Base-by-base conservation (phyloP, 176 grass and related monocot species). In the Tillandsia fasciculata region DNA sequence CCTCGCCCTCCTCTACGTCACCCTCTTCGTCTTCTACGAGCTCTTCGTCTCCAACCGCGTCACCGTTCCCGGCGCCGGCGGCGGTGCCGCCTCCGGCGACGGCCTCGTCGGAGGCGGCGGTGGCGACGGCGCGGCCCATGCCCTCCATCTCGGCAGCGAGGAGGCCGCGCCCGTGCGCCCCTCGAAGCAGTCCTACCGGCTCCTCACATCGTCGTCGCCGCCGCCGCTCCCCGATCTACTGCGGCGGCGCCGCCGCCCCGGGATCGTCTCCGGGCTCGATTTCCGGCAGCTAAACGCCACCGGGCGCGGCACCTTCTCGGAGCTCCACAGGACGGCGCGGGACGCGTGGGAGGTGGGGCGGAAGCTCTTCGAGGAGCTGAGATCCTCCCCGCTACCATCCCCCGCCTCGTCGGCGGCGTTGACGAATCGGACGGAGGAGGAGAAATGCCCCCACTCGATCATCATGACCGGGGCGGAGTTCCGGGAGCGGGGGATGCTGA, bases 371-470 rank as follows among this genome's bases (percentile, higher is more conserved):
- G 71, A 82, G 22, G 81, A 76, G 50, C 76, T 96, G 8, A 59
- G 73, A 23, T 59, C 80, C 48, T 50, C 71, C n/a, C 64, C 66
- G 23, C 67, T 12, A 3, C 0, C 64, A 11, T 1, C 68, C 11
- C 0, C 24, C 0, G n/a, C 14, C 6, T n/a, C 75, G 51, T 14
- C 13, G 3, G 54, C 68, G 8, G 58, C 42, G 6, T 24, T 74
- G 8, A 15, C 48, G 10, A 65, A 82, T 28, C 68, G 13, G 61
- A 57, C 69, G 8, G 81, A 74, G 15, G 74, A 76, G 72, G 75
- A 74, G 64, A 84, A 67, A 70, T 99, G 94, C 79, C 84, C 94
- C 56, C 90, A 90, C 81, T 99, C 94, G 12, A 73, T 99, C 74
- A 72, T 90, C 50, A 64, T 99, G 15, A 77, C 50, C 12, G 87